Evolutionary conservation across 129 eudicot species (phyloP), one percentile per base, ranked within the genome.

Genomic region (Pittosporum tobira): DNA sequence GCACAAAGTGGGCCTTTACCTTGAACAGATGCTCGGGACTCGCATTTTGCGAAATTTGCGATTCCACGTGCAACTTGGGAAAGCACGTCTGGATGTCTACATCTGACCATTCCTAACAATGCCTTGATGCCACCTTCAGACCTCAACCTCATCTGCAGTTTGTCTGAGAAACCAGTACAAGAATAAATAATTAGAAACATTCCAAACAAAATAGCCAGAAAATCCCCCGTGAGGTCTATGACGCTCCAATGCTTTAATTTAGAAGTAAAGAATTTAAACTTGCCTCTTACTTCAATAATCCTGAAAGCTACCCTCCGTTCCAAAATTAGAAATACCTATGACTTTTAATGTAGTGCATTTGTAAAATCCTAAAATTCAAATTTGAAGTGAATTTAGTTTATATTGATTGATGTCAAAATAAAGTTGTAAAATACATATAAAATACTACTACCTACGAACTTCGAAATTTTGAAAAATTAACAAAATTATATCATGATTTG

Each of bases 61-160:
- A 93, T 81, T 30, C 99, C 99, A 20, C 99, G 99, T 55, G 99
- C 99, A 81, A 93, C 89, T 82, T 93, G 99, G 44, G 94, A 81
- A 50, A 93, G 91, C 65, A 93, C 99, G 40, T 93, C 96, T 14
- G 91, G 94, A 81, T 93, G 99, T 51, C 96, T 82, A 50, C 96
- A 79, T 76, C 94, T 74, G 49, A 93, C 99, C 96, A 93, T 93
- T 43, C 94, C 96, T 31, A 93, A 65, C 65, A 93, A 74, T 18
- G 99, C 99, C 77, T 78, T 87, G 29, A 93, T 84, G 58, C 99
- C 99, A 67, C 99, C 99, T 76, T 93, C 99, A 48, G 96, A 81
- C 55, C 94, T 79, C 57, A 93, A 63, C 75, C 87, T 84, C 51
- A 56, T 68, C 74, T 87, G 99, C 55, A 93, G 67, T 78, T 84